phyloP scores from a whole-genome alignment of 1,284 basidiomycete species.

The Cystobasidium slooffiae region DNA sequence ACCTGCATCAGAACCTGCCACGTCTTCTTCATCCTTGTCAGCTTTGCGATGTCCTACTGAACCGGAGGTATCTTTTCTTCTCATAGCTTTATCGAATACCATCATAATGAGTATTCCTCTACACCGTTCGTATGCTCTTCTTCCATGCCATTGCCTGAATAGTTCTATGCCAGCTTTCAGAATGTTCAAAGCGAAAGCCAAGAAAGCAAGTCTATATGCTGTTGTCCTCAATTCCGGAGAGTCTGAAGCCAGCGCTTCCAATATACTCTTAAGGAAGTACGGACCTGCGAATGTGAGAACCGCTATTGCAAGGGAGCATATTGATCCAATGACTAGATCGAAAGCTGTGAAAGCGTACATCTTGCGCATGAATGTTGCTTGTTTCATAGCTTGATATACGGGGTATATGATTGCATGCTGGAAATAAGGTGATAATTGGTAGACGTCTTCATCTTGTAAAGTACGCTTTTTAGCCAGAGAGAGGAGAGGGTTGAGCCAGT shows the following conservation, averaged over 20 bases:
- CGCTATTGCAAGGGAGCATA: conserved; percentile 28
- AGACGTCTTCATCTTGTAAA: conserved; percentile 35
- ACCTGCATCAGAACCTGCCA: conserved; percentile 17
- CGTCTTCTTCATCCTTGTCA: conserved; percentile 61
- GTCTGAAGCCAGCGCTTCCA: conserved; percentile 44
- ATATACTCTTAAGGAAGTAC: conserved; percentile 49
- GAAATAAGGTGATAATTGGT: conserved; percentile 42
- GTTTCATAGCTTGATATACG: conserved; percentile 15
- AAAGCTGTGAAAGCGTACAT: conserved; percentile 42
- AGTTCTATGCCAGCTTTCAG: conserved; percentile 71
- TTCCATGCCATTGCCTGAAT: conserved; percentile 75
- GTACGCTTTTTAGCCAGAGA: conserved; percentile 8
- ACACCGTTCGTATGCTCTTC: conserved; percentile 71
- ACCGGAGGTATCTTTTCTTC: conserved; percentile 80
- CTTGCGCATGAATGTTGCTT: conserved; percentile 7
- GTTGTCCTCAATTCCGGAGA: conserved; percentile 57
- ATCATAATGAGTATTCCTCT: conserved; percentile 75
- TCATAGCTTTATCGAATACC: conserved; percentile 88
- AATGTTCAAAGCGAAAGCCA: conserved; percentile 66
- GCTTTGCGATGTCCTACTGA: conserved; percentile 59
- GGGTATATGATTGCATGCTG: conserved; percentile 38
- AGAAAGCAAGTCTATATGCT: conserved; percentile 73
- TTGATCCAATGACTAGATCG: conserved; percentile 27
- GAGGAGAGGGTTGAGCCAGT: conserved; percentile 34
- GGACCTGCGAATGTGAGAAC: conserved; percentile 43